Evolutionary conservation across 176 grass and related monocot species (phyloP).

Genomic region (maize (Zea mays)): Zm-B73-REFERENCE-NAM-5.0 NC_050105.1:3596501-3597000

Average conservation of each 20-base stretch:
- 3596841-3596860: too few species aligned
- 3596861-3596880: too few species aligned
- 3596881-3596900: too few species aligned
- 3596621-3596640: background rate
- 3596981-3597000: too few species aligned
- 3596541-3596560: background rate
- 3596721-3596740: background rate
- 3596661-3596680: background rate
- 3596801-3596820: too few species aligned
- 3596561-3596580: background rate
- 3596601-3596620: background rate
- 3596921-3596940: too few species aligned
- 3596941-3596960: too few species aligned
- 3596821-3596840: too few species aligned
- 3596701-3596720: background rate
- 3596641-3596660: background rate
- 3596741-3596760: background rate
- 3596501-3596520: background rate
- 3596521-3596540: background rate
- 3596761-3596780: background rate
- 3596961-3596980: too few species aligned
- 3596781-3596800: background rate
- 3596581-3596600: background rate
- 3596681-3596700: background rate
- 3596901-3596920: too few species aligned